A percentile compares a stretch with the other conserved stretches of the same genome.
Conservation (phyloP, 2,329 filamentous ascomycete species). For the Epichloe bromicola region DNA sequence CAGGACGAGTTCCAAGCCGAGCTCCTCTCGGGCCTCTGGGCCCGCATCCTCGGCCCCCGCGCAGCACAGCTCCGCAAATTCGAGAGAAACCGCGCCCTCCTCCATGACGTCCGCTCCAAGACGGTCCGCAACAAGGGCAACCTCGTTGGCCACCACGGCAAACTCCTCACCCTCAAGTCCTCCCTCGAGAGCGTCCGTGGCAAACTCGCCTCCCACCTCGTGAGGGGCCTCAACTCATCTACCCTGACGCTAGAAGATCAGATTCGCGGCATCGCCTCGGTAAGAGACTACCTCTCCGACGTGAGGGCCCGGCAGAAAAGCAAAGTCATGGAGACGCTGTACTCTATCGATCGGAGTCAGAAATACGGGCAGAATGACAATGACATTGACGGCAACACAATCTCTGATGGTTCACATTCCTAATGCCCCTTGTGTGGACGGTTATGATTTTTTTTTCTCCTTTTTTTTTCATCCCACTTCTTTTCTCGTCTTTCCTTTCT, state of each 20-base stretch:
- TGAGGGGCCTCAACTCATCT: conserved; percentile 54
- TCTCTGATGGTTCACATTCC: conserved; percentile 2
- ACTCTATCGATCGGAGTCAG: conserved; percentile 8
- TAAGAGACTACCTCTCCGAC: conserved; percentile 62
- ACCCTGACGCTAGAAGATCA: conserved; percentile 72
- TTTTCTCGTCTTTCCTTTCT: not conserved
- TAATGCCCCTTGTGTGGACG: not conserved
- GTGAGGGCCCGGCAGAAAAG: conserved; percentile 70
- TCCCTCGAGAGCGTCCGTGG: conserved; percentile 74
- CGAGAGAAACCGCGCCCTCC: conserved; percentile 73
- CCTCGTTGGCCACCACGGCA: conserved; percentile 74
- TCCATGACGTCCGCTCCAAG: conserved; percentile 65
- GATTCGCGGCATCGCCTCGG: conserved; percentile 68
- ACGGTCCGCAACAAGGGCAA: conserved; percentile 81
- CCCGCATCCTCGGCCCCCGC: conserved; percentile 65
- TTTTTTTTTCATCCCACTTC: not conserved
- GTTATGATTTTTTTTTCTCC: too few relatives aligned
- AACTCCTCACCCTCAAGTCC: conserved; percentile 70
- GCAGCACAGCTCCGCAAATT: conserved; percentile 71
- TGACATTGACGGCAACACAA: conserved; percentile 15
- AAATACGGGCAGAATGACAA: conserved; percentile 6
- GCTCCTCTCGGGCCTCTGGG: conserved; percentile 75
- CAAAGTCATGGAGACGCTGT: conserved; percentile 65
- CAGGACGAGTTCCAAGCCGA: conserved; percentile 75
- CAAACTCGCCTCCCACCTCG: conserved; percentile 73